Conservation (phyloP, 495 filamentous ascomycete genomes). For the Jackrogersella minutella region DNA sequence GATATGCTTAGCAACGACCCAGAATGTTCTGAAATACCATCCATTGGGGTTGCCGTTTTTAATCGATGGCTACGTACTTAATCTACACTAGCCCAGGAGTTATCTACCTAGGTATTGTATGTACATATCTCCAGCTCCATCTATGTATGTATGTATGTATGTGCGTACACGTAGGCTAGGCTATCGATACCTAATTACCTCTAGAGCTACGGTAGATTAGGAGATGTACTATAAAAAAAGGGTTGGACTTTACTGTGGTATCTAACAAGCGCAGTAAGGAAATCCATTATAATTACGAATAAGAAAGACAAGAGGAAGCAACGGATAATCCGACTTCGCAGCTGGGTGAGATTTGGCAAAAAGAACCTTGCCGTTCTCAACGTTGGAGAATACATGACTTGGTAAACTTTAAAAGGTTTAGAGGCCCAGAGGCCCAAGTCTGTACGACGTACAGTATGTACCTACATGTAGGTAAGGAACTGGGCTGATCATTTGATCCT, state of each 20-base stretch:
- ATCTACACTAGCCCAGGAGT: background rate
- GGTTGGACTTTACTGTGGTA: too few species aligned
- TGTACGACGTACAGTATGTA: too few species aligned
- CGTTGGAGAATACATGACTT: background rate
- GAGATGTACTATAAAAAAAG: too few species aligned
- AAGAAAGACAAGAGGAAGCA: background rate
- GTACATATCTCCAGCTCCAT: too few species aligned
- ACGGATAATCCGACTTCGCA: conserved; percentile 6
- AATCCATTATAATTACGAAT: background rate
- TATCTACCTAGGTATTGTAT: background rate
- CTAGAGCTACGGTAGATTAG: background rate
- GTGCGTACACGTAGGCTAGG: background rate
- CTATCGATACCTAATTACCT: background rate
- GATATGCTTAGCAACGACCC: conserved; percentile 26
- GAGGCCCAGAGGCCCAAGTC: too few species aligned
- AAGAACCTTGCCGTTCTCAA: background rate
- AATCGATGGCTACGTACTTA: background rate
- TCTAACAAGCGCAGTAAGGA: too few species aligned
- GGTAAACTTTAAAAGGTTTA: background rate
- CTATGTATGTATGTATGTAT: background rate
- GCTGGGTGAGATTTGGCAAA: background rate
- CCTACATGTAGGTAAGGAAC: too few species aligned
- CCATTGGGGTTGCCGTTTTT: conserved; percentile 5
- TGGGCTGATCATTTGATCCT: too few species aligned
- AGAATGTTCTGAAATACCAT: conserved; percentile 32